These are phyloP conservation scores for Lentinula detonsa DNA, from an alignment of 768 basidiomycete genomes.

Conservation along the genomic window DNA sequence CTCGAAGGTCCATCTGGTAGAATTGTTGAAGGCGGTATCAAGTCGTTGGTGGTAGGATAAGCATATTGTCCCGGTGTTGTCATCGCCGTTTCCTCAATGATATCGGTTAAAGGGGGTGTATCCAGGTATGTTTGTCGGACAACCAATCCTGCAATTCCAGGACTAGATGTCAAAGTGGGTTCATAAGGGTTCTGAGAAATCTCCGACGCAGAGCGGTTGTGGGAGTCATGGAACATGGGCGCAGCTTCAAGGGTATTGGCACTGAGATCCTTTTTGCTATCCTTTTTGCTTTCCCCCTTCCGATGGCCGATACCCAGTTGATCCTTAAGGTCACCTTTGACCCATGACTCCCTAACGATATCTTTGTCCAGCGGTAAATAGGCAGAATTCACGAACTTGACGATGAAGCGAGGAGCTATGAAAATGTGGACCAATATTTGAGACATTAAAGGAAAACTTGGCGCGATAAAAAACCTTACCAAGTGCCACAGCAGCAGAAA, in stretches of 20 bases:
- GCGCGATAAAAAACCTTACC: constrained; percentile 35
- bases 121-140: constrained; percentile 38
- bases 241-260: constrained; percentile 47
- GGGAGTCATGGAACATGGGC: constrained; percentile 64
- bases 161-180: constrained; percentile 30
- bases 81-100: constrained; percentile 11
- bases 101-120: constrained; percentile 33
- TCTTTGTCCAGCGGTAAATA: constrained; percentile 85
- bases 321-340: constrained; percentile 76
- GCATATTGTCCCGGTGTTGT: constrained; percentile 10
- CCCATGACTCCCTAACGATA: constrained; percentile 91
- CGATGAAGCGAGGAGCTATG: constrained; percentile 74
- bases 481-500: constrained; percentile 67
- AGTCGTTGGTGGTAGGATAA: constrained; percentile 11
- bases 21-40: constrained; percentile 3
- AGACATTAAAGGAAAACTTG: neutral
- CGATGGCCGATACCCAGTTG: constrained; percentile 67
- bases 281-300: constrained; percentile 38
- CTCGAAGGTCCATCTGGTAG: constrained; percentile 22
- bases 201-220: constrained; percentile 63
- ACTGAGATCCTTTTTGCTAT: constrained; percentile 22
- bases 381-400: constrained; percentile 63
- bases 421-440: constrained; percentile 1
- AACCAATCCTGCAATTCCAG: constrained; percentile 29
- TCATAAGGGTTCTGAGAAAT: constrained; percentile 46